A percentile compares a stretch with the other conserved stretches of the same genome.
These are phyloP conservation scores for Solioccasus polychromus DNA, from an alignment of 768 basidiomycete genomes.

Conservation along the genomic window DNA sequence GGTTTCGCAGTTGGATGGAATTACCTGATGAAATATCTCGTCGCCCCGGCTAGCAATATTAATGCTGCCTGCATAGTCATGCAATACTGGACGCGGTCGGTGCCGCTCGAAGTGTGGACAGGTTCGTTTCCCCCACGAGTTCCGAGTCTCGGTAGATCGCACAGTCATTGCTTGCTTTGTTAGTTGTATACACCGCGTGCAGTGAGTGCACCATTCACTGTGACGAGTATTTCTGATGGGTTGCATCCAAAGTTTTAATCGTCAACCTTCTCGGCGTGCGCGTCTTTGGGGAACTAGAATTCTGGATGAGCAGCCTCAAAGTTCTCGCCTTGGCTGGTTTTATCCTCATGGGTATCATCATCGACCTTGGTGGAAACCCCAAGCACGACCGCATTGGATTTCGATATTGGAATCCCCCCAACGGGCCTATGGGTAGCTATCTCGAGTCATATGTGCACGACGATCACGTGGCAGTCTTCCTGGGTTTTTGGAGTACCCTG, in stretches of 20 bases:
- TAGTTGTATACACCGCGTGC: conserved; percentile 1
- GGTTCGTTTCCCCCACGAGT: conserved; percentile 4
- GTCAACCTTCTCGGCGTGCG: conserved; percentile 64
- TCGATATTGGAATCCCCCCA: conserved; percentile 45
- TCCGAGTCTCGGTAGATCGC: too few relatives aligned
- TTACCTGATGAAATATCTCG: conserved; percentile 62
- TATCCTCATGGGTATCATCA: conserved; percentile 37
- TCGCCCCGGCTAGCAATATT: conserved; percentile 65
- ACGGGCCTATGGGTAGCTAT: conserved; percentile 59
- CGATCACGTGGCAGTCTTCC: conserved; percentile 50
- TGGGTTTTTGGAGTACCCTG: conserved; percentile 70
- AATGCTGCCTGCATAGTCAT: conserved; percentile 43
- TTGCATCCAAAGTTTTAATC: background rate
- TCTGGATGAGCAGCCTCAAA: conserved; percentile 72
- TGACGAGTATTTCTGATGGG: background rate
- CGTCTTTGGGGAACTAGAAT: conserved; percentile 71
- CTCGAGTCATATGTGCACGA: conserved; percentile 48
- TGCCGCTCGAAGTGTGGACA: conserved; percentile 1
- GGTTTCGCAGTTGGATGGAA: conserved; percentile 54
- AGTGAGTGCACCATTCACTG: background rate
- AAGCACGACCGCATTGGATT: conserved; percentile 35
- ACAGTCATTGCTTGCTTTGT: background rate
- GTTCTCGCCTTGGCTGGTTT: conserved; percentile 38
- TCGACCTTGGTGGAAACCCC: conserved; percentile 56
- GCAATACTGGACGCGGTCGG: conserved; percentile 5